A percentile compares a stretch with the other conserved stretches of the same genome.
Evolutionary conservation across 2,329 filamentous ascomycete genomes (phyloP).

Genomic region (Diplodia intermedia): DNA sequence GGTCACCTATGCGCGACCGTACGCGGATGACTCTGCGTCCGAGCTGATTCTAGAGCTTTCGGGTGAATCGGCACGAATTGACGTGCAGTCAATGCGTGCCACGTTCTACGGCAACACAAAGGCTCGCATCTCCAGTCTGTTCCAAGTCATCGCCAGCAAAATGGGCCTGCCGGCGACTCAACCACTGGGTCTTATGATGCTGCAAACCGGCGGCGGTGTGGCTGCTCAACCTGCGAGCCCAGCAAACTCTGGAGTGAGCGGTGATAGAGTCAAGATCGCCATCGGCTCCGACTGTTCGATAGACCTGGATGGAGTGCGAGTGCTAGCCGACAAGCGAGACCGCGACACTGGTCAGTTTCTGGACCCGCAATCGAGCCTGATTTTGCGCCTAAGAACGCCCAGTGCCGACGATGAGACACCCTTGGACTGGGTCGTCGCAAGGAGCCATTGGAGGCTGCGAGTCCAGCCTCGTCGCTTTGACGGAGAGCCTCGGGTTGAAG

Average conservation of each 20-base stretch:
- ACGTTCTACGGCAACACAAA: constrained; percentile 77
- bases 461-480: constrained; percentile 60
- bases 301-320: constrained; percentile 56
- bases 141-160: constrained; percentile 83
- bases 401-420: constrained; percentile 35
- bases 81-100: constrained; percentile 58
- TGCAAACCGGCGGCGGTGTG: constrained; percentile 64
- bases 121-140: constrained; percentile 72
- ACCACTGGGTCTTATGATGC: constrained; percentile 71
- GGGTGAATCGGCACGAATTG: constrained; percentile 52
- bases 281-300: constrained; percentile 68
- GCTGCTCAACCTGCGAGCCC: constrained; percentile 69
- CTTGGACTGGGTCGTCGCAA: constrained; percentile 46
- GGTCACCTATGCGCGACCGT: constrained; percentile 84
- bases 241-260: constrained; percentile 72
- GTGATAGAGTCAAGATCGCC: constrained; percentile 65
- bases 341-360: constrained; percentile 32
- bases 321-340: constrained; percentile 48
- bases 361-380: constrained; percentile 37
- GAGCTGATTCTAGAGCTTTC: constrained; percentile 81
- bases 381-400: neutral
- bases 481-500: constrained; percentile 66
- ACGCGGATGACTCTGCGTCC: constrained; percentile 74
- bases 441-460: constrained; percentile 54
- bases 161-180: constrained; percentile 68